Percentiles rank a stretch among this genome's conserved stretches.
These are phyloP conservation scores for Sporobolomyces phaffii DNA, from an alignment of 768 basidiomycete species.

Conservation along the genomic window DNA sequence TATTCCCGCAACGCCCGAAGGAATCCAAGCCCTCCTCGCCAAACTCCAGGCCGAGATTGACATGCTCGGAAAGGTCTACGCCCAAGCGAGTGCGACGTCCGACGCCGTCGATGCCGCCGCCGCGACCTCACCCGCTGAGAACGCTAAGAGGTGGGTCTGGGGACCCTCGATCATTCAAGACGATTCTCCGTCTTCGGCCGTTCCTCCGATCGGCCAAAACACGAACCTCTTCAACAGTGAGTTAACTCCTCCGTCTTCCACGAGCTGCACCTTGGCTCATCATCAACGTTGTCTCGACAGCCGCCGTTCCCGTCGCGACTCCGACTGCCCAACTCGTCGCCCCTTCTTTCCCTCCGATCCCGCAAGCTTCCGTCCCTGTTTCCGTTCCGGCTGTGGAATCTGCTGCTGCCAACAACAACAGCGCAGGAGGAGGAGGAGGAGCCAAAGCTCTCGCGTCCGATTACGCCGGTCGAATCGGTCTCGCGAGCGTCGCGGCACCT, in stretches of 20 bases:
- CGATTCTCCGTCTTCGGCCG: slow-evolving; percentile 3
- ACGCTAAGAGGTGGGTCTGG: slow-evolving; percentile 30
- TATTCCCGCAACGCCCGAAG: background rate
- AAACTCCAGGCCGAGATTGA: slow-evolving; percentile 1
- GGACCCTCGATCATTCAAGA: slow-evolving; percentile 33
- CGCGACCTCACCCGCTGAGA: slow-evolving; percentile 5
- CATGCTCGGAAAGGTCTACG: background rate
- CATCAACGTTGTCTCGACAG: background rate
- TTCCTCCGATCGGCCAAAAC: slow-evolving; percentile 20
- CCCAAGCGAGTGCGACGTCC: background rate
- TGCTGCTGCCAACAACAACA: background rate
- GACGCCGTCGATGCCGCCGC: background rate
- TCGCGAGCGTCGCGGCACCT: background rate
- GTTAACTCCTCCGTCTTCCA: background rate
- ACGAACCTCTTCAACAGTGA: slow-evolving; percentile 6
- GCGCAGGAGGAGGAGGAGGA: too few relatives aligned
- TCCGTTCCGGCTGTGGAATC: background rate
- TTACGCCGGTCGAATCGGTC: background rate
- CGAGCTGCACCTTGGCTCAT: background rate
- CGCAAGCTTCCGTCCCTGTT: background rate
- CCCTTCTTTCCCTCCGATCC: background rate
- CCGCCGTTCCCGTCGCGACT: slow-evolving; percentile 3
- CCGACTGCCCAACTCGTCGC: background rate
- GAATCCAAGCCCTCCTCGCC: background rate
- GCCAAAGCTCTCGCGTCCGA: too few relatives aligned